Conservation (phyloP, 176 grass and related monocot species). For the Ananas comosus region DNA sequence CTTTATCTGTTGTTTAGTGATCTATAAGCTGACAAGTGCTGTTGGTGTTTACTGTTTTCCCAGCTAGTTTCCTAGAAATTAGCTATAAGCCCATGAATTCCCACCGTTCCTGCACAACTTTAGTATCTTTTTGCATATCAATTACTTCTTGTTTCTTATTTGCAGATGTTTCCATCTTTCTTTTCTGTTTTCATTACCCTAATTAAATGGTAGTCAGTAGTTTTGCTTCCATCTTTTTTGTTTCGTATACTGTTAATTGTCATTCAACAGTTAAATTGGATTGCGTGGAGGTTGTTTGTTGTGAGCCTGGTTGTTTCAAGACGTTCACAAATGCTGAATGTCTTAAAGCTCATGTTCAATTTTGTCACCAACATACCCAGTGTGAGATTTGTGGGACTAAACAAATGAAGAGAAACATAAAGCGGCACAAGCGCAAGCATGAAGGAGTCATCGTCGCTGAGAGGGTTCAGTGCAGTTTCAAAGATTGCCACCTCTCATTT, state of each 20-base stretch:
- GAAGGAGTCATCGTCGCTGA: conserved; percentile 1
- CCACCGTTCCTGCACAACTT: too few species aligned
- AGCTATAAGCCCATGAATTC: too few species aligned
- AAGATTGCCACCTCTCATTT: conserved; percentile 40
- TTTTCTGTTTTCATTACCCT: too few species aligned
- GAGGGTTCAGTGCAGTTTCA: conserved; percentile 32
- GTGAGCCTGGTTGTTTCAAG: conserved; percentile 53
- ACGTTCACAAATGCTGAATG: conserved; percentile 50
- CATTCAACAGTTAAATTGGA: conserved; percentile 44
- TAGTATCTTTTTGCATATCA: too few species aligned
- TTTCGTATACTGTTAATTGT: not conserved
- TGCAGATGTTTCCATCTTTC: too few species aligned
- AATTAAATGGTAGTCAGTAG: not conserved
- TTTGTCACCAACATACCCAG: conserved; percentile 32
- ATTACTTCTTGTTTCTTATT: too few species aligned
- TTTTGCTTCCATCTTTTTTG: not conserved
- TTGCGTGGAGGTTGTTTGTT: conserved; percentile 51
- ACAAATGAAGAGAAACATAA: conserved; percentile 62
- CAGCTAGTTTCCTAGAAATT: too few species aligned
- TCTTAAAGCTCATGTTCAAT: conserved; percentile 39
- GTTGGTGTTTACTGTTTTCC: too few species aligned
- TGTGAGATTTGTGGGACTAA: conserved; percentile 47
- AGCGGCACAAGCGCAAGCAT: conserved; percentile 33
- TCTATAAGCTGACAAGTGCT: too few species aligned
- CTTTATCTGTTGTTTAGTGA: too few species aligned